Base-by-base conservation (phyloP, 2,329 filamentous ascomycete genomes). In the Alternaria atra region DNA sequence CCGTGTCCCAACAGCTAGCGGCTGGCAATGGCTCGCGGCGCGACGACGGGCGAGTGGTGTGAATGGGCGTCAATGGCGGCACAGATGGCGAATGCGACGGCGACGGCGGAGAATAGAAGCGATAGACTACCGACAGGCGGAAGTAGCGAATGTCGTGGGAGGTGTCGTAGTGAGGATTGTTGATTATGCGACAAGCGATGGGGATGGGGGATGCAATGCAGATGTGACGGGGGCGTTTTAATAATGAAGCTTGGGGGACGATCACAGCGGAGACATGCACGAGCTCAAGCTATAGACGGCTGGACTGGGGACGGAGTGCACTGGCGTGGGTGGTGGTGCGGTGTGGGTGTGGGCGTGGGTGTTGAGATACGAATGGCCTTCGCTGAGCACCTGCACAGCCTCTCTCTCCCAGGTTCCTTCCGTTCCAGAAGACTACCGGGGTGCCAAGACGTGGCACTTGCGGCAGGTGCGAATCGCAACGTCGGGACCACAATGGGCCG, bases 221-320 rank as follows among this genome's bases (percentile, higher is more conserved):
- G 55, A 55, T 17, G 46, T 27, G 32, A 40, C 17, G 30, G 58
- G 30, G 61, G 52, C 48, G 37, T 50, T 66, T 69, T 72, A 70
- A 69, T 60, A 72, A 65, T 62, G 59, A 52, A 43, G 30, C 52
- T 44, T 27, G 34, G 50, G 39, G 52, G 55, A 35, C 44, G 59
- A 63, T 59, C 46, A 56, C 63, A 55, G 61, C 50, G 52, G 61
- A 54, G 61, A 61, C 60, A 63, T 40, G 64, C 58, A 56, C 62
- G 42, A 48, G 61, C 43, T 42, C 50, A 2, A 34, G 44, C 44
- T 34, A 27, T 55, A 55, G 50, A 64, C 60, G 63, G 52, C 50
- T 60, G 56, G 55, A 54, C 51, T 52, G 60, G 60, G 53, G 56
- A 39, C 48, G 44, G 42, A 15, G 52, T 35, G 29, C 39, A 34